phyloP scores from a whole-genome alignment of 257 asterid genomes.

The Salvia miltiorrhiza region DNA sequence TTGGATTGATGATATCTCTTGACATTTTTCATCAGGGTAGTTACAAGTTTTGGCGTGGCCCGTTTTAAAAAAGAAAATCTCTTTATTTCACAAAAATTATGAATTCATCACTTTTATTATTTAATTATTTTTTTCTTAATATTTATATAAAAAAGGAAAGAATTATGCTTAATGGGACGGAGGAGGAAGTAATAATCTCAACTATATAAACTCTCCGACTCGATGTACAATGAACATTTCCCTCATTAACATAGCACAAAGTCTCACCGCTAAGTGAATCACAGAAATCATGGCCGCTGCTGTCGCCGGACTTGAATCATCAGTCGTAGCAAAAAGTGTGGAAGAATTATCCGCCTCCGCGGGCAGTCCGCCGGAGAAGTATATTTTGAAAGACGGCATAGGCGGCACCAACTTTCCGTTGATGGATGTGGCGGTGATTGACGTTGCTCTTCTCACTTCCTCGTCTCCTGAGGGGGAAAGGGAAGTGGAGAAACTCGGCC shows the following conservation, averaged over 20 bases:
- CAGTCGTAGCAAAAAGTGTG: neutral
- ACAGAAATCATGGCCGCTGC: neutral
- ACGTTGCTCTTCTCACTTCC: conserved; percentile 28
- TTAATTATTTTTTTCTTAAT: too few relatives aligned
- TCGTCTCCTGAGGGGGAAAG: conserved; percentile 24
- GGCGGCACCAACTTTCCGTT: conserved; percentile 21
- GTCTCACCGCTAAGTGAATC: neutral
- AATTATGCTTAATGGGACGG: too few relatives aligned
- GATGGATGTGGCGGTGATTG: conserved; percentile 30
- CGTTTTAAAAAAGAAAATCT: too few relatives aligned
- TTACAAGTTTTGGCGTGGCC: too few relatives aligned
- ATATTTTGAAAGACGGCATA: conserved; percentile 21
- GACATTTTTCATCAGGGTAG: too few relatives aligned
- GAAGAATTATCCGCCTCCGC: conserved; percentile 24
- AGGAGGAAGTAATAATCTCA: too few relatives aligned
- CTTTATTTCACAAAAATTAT: too few relatives aligned
- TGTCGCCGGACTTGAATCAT: neutral
- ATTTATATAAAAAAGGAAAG: too few relatives aligned
- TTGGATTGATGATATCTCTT: too few relatives aligned
- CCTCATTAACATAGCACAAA: neutral
- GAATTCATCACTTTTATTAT: too few relatives aligned
- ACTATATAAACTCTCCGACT: neutral
- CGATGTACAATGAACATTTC: neutral
- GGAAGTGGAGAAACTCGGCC: conserved; percentile 28
- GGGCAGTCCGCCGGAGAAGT: conserved; percentile 24